Evolutionary conservation across 176 grass and related monocot genomes (phyloP).

Genomic region (Cenchrus americanus): DNA sequence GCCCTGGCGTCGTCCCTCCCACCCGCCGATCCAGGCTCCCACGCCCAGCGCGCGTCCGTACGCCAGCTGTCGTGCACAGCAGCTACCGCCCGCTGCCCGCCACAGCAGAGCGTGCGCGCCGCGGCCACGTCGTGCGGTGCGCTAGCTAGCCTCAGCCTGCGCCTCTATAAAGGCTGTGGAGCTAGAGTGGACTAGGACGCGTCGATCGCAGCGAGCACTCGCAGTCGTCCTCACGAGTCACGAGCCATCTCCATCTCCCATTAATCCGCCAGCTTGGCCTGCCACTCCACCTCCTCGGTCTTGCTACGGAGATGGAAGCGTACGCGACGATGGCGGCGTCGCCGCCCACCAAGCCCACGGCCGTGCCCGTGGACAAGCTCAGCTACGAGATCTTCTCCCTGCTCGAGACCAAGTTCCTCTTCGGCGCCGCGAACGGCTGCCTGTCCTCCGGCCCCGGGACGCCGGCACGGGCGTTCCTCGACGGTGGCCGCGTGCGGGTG

Average conservation of each 20-base stretch:
- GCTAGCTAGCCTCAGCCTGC: not conserved
- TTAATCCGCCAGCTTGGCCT: conserved; percentile 5
- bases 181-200: not conserved
- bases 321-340: conserved; percentile 38
- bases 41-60: conserved; percentile 30
- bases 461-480: not conserved
- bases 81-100: not conserved
- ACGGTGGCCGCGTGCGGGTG: conserved; percentile 50
- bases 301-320: conserved; percentile 21
- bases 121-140: conserved; percentile 2
- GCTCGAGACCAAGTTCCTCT: conserved; percentile 74
- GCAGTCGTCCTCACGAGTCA: not conserved
- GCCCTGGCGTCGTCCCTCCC: conserved; percentile 13
- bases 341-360: conserved; percentile 22
- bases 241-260: not conserved
- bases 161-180: conserved; percentile 29
- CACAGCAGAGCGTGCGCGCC: conserved; percentile 4
- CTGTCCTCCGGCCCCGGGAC: conserved; percentile 29
- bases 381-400: conserved; percentile 77
- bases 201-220: not conserved
- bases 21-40: conserved; percentile 7
- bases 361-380: conserved; percentile 53
- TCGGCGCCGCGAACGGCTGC: conserved; percentile 35
- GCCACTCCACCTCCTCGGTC: not conserved
- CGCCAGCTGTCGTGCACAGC: conserved; percentile 30